phyloP scores from a whole-genome alignment of 805 yeast species.

The Komagataella kurtzmanii region DNA sequence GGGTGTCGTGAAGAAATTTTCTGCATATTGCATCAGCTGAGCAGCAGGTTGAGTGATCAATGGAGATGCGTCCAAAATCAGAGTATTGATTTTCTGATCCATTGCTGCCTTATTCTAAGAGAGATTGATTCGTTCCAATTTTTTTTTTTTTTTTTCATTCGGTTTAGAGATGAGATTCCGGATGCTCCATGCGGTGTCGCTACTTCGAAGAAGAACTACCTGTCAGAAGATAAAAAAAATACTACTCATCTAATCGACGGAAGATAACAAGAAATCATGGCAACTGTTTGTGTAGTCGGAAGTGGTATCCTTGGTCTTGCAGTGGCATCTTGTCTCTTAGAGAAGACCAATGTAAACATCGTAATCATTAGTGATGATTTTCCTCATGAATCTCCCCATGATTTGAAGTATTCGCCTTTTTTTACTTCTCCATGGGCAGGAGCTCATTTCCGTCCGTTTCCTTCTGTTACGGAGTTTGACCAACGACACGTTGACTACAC shows the following conservation, averaged over 20 bases:
- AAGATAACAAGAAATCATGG: neutral
- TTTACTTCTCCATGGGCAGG: slow-evolving; percentile 70
- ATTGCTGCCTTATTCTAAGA: neutral
- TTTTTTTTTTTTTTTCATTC: neutral
- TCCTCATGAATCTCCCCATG: slow-evolving; percentile 14
- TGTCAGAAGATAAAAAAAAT: neutral
- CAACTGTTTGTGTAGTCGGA: slow-evolving; percentile 30
- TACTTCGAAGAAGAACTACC: neutral
- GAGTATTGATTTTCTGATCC: slow-evolving; percentile 22
- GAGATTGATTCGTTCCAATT: neutral
- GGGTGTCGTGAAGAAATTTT: slow-evolving; percentile 76
- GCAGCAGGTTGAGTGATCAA: slow-evolving; percentile 76
- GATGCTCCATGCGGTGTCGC: neutral
- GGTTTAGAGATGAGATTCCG: neutral
- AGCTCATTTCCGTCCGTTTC: slow-evolving; percentile 63
- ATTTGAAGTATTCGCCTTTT: neutral
- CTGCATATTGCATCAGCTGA: slow-evolving; percentile 56
- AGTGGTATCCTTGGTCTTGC: slow-evolving; percentile 51
- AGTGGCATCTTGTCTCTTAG: slow-evolving; percentile 26
- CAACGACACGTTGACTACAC: slow-evolving; percentile 24
- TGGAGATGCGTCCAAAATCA: slow-evolving; percentile 93
- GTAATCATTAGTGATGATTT: slow-evolving; percentile 33
- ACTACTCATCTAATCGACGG: neutral
- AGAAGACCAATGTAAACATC: slow-evolving; percentile 22
- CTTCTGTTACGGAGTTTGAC: slow-evolving; percentile 20